Conservation (phyloP, 441 rosid genomes). For the Aquilaria agallochum region DNA sequence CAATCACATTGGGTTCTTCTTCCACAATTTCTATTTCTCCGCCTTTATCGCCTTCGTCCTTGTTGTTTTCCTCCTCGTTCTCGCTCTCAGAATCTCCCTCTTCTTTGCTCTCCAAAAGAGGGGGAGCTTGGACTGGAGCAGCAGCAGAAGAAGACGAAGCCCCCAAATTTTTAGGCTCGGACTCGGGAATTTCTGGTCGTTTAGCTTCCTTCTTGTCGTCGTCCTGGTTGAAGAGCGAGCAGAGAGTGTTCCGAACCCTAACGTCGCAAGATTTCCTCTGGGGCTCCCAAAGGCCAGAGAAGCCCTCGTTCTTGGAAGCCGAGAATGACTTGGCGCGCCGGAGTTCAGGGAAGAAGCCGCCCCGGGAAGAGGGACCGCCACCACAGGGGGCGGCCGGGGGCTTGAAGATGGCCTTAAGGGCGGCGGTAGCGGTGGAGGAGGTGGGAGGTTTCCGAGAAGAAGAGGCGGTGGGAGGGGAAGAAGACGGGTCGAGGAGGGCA, state of each 20-base stretch:
- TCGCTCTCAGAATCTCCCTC: conserved; percentile 50
- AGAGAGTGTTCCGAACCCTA: conserved; percentile 75
- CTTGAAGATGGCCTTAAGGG: conserved; percentile 60
- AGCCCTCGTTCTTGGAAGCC: conserved; percentile 91
- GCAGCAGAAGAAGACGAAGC: conserved; percentile 35
- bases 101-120: conserved; percentile 64
- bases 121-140: conserved; percentile 50
- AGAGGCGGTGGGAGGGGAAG: conserved; percentile 23
- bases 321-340: conserved; percentile 96
- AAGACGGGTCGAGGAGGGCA: conserved; percentile 61
- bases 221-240: conserved; percentile 71
- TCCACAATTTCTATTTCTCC: conserved; percentile 39
- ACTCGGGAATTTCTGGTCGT: conserved; percentile 33
- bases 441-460: conserved; percentile 63
- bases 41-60: conserved; percentile 22
- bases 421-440: conserved; percentile 33
- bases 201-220: conserved; percentile 43
- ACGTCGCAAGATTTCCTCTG: conserved; percentile 98
- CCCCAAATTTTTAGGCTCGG: conserved; percentile 43
- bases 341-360: conserved; percentile 86
- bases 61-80: conserved; percentile 24
- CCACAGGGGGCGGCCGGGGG: conserved; percentile 59
- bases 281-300: conserved; percentile 88
- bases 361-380: conserved; percentile 12
- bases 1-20: conserved; percentile 47